Evolutionary conservation across 2,329 filamentous ascomycete genomes (phyloP).

Genomic region (Emericellopsis atlantica): DNA sequence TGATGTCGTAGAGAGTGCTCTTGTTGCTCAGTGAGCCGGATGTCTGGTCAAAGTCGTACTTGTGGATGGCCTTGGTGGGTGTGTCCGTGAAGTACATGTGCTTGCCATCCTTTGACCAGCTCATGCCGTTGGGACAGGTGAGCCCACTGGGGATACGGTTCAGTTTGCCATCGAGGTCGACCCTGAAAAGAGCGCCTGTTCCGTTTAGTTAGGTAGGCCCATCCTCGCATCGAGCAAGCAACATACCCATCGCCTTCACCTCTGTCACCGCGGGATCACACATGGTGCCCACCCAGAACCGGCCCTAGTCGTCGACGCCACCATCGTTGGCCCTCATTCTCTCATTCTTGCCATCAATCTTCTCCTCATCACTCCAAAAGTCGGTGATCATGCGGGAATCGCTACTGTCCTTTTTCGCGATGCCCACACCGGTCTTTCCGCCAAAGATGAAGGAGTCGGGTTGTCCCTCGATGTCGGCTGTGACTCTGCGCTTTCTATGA

Average conservation of each 20-base stretch:
- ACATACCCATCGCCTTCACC: conserved; percentile 5
- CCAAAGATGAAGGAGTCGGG: conserved; percentile 7
- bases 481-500: conserved; percentile 3
- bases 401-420: conserved; percentile 4
- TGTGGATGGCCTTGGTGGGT: conserved; percentile 3
- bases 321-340: conserved; percentile 8
- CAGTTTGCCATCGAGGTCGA: conserved; percentile 5
- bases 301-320: conserved; percentile 6
- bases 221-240: not conserved
- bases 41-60: conserved; percentile 5
- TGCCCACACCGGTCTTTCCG: conserved; percentile 7
- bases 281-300: conserved; percentile 7
- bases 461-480: conserved; percentile 4
- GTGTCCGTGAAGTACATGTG: conserved; percentile 7
- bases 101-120: conserved; percentile 7
- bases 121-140: conserved; percentile 7
- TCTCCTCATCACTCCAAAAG: conserved; percentile 6
- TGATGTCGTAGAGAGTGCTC: conserved; percentile 4
- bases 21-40: conserved; percentile 4
- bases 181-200: conserved; percentile 5
- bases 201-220: not conserved
- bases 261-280: conserved; percentile 5
- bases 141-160: conserved; percentile 4
- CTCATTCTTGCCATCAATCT: conserved; percentile 3
- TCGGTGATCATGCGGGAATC: conserved; percentile 1